These are phyloP conservation scores for Tetrapyrgos nigripes DNA, from an alignment of 1,284 basidiomycete species.

Conservation along the genomic window DNA sequence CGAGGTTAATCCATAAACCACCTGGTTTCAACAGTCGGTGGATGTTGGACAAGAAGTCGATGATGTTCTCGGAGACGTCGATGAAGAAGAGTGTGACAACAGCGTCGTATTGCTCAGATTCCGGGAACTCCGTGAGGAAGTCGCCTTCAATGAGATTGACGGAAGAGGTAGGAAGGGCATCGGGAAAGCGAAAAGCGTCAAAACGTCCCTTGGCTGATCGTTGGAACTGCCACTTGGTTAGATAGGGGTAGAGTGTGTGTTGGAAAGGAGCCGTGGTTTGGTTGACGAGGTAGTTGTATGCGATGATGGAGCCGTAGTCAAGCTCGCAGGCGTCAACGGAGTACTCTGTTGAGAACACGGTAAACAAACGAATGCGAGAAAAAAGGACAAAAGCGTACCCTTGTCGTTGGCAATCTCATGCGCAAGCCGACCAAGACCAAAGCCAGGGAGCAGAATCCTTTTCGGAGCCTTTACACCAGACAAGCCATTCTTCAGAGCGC, in stretches of 20 bases:
- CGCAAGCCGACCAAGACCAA: conserved; percentile 66
- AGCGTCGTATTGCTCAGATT: conserved; percentile 54
- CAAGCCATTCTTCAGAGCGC: conserved; percentile 39
- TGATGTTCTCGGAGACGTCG: conserved; percentile 67
- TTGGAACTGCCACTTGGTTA: conserved; percentile 75
- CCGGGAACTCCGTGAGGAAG: conserved; percentile 58
- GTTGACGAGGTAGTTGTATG: conserved; percentile 61
- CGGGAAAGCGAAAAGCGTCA: conserved; percentile 60
- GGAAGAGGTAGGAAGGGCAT: conserved; percentile 57
- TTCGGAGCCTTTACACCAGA: conserved; percentile 33
- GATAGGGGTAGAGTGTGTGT: conserved; percentile 62
- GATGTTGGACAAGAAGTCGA: conserved; percentile 60
- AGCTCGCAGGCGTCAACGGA: conserved; percentile 63
- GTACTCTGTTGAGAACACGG: too few species aligned
- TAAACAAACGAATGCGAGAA: too few species aligned
- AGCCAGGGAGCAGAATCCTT: conserved; percentile 66
- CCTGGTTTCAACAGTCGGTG: conserved; percentile 58
- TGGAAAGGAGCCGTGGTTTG: conserved; percentile 50
- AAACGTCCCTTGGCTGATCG: conserved; percentile 55
- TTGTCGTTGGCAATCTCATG: too few species aligned
- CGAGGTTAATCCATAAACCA: conserved; percentile 72
- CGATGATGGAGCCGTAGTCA: conserved; percentile 70
- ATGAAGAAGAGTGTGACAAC: conserved; percentile 76
- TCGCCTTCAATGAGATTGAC: conserved; percentile 57
- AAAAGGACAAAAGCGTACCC: too few species aligned